Evolutionary conservation across 495 filamentous ascomycete genomes (phyloP).

Genomic region (Parmelia sp.): DNA sequence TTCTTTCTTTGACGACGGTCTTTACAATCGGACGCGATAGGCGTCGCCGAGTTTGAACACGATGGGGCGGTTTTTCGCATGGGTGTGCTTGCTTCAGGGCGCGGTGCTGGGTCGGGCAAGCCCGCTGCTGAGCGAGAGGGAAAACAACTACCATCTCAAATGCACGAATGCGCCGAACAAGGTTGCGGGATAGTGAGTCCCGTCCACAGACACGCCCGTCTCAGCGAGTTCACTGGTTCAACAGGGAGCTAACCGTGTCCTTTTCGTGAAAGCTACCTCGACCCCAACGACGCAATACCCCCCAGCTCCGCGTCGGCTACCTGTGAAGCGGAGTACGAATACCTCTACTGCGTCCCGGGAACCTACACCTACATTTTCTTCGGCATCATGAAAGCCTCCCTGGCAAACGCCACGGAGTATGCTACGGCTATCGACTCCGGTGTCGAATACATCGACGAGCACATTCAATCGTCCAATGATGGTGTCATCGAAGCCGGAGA

Average conservation of each 20-base stretch:
- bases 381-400: neutral
- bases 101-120: neutral
- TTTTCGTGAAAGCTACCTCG: neutral
- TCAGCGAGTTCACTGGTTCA: too few relatives aligned
- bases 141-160: neutral
- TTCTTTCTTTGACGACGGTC: neutral
- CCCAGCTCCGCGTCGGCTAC: neutral
- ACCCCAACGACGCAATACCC: neutral
- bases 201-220: neutral
- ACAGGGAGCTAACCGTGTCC: too few relatives aligned
- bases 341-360: neutral
- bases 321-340: neutral
- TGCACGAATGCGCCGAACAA: neutral
- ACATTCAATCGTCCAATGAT: neutral
- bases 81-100: neutral
- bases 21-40: neutral
- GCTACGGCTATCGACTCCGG: neutral
- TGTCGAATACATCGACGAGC: neutral
- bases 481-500: neutral
- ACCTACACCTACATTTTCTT: constrained; percentile 1
- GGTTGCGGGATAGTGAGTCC: neutral
- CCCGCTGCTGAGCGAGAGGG: neutral
- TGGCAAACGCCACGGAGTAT: neutral
- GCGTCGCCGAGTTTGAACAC: neutral
- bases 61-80: neutral